Evolutionary conservation across 176 grass and related monocot species (phyloP).

Genomic region (Tillandsia fasciculata): DNA sequence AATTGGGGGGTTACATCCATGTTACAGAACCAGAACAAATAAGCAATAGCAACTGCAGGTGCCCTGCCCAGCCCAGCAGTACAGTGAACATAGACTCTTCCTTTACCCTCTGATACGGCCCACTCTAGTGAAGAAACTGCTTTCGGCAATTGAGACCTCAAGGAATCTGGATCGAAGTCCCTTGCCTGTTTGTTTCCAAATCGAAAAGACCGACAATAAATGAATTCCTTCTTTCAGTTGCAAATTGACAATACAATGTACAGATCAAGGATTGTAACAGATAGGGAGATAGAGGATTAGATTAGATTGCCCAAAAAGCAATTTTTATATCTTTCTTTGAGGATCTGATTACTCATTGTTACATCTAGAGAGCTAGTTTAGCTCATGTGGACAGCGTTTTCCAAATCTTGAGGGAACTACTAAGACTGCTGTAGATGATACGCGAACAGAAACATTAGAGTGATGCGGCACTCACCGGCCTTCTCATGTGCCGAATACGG

Average conservation of each 20-base stretch:
- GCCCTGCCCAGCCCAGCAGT: slow-evolving; percentile 87
- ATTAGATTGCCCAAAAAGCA: too few relatives aligned
- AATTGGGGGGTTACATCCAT: slow-evolving; percentile 42
- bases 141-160: slow-evolving; percentile 66
- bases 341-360: too few relatives aligned
- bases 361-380: too few relatives aligned
- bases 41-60: slow-evolving; percentile 69
- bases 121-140: slow-evolving; percentile 74
- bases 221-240: not conserved
- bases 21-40: slow-evolving; percentile 85
- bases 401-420: too few relatives aligned
- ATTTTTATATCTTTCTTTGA: too few relatives aligned
- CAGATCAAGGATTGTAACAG: not conserved
- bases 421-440: too few relatives aligned
- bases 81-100: slow-evolving; percentile 64
- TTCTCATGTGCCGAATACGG: slow-evolving; percentile 59
- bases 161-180: slow-evolving; percentile 68
- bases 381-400: too few relatives aligned
- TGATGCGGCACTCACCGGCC: slow-evolving; percentile 45
- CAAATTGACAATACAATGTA: not conserved
- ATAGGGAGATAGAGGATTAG: too few relatives aligned
- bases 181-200: slow-evolving; percentile 38
- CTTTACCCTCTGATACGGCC: slow-evolving; percentile 66
- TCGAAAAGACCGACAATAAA: not conserved
- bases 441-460: not conserved